phyloP scores from a whole-genome alignment of 805 yeast species.

The Lachancea mirantina region DNA sequence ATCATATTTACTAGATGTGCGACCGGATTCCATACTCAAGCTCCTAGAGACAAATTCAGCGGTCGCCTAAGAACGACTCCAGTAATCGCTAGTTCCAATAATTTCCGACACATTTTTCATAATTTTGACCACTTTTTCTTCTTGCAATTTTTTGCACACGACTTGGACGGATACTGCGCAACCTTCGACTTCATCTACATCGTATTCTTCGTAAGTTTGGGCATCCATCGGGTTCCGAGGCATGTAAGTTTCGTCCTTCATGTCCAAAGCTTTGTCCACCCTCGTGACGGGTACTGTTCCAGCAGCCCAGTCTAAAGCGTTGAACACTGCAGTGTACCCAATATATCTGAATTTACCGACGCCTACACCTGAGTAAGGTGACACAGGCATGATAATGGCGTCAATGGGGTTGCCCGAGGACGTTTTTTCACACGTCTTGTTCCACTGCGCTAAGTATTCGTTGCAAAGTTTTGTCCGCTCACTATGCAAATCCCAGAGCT shows the following conservation, averaged over 20 bases:
- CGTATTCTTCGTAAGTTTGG: slow-evolving; percentile 39
- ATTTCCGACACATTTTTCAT: slow-evolving; percentile 34
- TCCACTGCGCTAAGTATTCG: slow-evolving; percentile 39
- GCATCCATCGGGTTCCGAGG: slow-evolving; percentile 38
- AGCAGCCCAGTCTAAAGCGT: slow-evolving; percentile 49
- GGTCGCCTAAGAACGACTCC: too few species aligned
- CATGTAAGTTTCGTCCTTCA: slow-evolving; percentile 20
- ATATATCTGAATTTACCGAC: slow-evolving; percentile 33
- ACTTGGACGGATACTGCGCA: slow-evolving; percentile 62
- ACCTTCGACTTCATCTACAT: slow-evolving; percentile 47
- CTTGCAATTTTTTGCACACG: slow-evolving; percentile 52
- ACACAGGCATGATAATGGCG: slow-evolving; percentile 41
- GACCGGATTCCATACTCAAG: too few species aligned
- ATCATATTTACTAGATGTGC: too few species aligned
- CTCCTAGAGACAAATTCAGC: too few species aligned
- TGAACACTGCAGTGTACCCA: slow-evolving; percentile 50
- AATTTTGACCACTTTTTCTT: slow-evolving; percentile 50
- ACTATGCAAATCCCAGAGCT: slow-evolving; percentile 39
- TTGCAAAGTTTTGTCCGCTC: slow-evolving; percentile 35
- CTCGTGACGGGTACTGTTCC: slow-evolving; percentile 53
- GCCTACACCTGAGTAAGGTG: slow-evolving; percentile 39
- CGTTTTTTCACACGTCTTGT: slow-evolving; percentile 31
- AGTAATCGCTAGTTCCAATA: slow-evolving; percentile 21
- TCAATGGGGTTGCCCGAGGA: slow-evolving; percentile 39
- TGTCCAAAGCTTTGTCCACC: slow-evolving; percentile 41